Percentiles rank a stretch among this genome's conserved stretches.
These are phyloP conservation scores for Zymoseptoria pseudotritici DNA, from an alignment of 2,329 filamentous ascomycete species.

Conservation along the genomic window DNA sequence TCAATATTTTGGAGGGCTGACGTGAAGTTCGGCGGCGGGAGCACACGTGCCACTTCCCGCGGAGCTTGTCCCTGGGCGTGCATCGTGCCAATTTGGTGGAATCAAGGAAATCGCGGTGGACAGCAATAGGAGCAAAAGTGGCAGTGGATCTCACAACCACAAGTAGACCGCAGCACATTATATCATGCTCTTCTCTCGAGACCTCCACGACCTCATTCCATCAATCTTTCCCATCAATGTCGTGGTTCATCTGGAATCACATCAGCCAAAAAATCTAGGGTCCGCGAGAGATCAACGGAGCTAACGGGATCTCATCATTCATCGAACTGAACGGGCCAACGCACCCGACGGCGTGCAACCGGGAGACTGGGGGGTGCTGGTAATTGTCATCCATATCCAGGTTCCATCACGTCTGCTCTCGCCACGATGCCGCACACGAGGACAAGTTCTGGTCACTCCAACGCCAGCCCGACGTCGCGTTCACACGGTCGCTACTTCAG, in stretches of 20 bases:
- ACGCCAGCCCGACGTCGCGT: slow-evolving; percentile 3
- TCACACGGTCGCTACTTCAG: slow-evolving; percentile 16
- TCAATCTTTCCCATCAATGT: neutral
- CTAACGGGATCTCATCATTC: neutral
- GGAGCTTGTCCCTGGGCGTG: neutral
- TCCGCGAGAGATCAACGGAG: neutral
- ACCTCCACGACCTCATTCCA: no score
- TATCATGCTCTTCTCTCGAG: no score
- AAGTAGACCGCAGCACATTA: no score
- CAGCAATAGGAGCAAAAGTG: neutral
- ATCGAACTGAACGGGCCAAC: no score
- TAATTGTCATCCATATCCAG: neutral
- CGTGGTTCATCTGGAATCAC: neutral
- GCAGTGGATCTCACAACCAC: no score
- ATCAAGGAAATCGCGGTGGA: neutral
- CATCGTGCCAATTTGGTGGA: neutral
- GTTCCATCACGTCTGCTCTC: neutral
- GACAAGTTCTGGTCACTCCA: neutral
- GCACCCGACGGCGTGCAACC: slow-evolving; percentile 1
- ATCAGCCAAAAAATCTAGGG: neutral
- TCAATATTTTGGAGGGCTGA: neutral
- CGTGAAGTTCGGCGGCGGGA: neutral
- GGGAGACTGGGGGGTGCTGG: neutral
- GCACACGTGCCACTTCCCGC: neutral
- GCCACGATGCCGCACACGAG: neutral